Percentiles rank a stretch among this genome's conserved stretches.
Evolutionary conservation across 192 early-diverging fungal species (phyloP).

Genomic region (Coemansia sp.): DNA sequence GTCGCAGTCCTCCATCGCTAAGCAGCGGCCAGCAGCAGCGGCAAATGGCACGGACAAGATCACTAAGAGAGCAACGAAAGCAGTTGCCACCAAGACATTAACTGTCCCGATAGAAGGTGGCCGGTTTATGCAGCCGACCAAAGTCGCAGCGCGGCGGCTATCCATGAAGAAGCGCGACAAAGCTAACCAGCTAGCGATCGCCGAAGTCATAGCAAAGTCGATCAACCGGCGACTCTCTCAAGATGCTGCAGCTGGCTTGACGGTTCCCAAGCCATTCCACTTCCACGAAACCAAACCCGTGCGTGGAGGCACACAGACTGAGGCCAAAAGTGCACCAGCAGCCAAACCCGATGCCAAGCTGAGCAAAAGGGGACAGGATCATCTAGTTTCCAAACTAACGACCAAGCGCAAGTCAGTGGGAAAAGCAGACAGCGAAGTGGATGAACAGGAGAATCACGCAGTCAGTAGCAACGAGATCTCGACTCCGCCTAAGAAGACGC

Average conservation of each 20-base stretch:
- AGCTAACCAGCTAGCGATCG: conserved; percentile 25
- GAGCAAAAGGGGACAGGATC: conserved; percentile 20
- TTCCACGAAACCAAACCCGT: conserved; percentile 24
- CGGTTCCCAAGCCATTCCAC: conserved; percentile 43
- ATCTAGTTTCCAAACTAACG: conserved; percentile 21
- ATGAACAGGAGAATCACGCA: background rate
- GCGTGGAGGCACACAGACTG: background rate
- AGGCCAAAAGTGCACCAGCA: background rate
- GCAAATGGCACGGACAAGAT: conserved; percentile 7
- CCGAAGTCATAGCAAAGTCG: conserved; percentile 35
- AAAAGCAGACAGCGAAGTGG: background rate
- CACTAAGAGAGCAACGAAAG: background rate
- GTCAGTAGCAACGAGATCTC: background rate
- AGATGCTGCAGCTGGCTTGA: conserved; percentile 11
- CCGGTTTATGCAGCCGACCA: conserved; percentile 50
- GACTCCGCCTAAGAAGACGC: conserved; percentile 9
- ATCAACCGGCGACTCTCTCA: conserved; percentile 21
- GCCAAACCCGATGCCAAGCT: background rate
- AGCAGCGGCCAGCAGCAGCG: background rate
- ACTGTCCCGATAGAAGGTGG: conserved; percentile 38
- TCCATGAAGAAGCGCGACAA: conserved; percentile 46
- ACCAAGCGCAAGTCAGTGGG: conserved; percentile 15
- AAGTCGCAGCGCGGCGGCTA: conserved; percentile 32
- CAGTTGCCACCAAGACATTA: conserved; percentile 8
- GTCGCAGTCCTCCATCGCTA: background rate